Base-by-base conservation (phyloP, 805 yeast genomes). In the Spencermartinsiella europaea region DNA sequence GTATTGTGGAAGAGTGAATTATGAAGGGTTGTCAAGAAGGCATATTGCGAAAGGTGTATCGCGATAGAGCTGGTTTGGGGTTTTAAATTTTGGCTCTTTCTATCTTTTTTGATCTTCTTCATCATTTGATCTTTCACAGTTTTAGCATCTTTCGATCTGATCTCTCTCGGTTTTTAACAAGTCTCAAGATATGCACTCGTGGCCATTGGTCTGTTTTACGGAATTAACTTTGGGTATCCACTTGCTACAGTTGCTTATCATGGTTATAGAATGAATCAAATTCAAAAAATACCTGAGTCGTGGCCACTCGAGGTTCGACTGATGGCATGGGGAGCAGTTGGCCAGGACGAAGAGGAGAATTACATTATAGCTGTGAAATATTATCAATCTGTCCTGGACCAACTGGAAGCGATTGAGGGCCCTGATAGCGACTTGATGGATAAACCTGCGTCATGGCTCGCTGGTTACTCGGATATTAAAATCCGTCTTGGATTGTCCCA, bases 381-480 rank as follows among this genome's bases (percentile, higher is more conserved):
- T 35, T 56, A 49, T 34, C 49, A 55, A 31, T 46, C 48, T 12
- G 63, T 62, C 12, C 45, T 63, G 21, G 46, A 49, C 21, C 40
- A 52, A 3, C 49, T 58, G 8, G 22, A 44, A 2, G 38, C 43
- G 12, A 47, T 47, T 15, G 48, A 50, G 19, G 53, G 49, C 12
- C 35, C 39, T 2, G 28, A 33, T 7, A 25, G 16, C 21, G 58
- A 62, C 33, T 43, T 63, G 20, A 28, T 36, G 10, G 42, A 44
- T 5, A 60, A 63, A 44, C 48, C 56, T 15, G 48, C 42, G 16
- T 48, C 46, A 33, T 65, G 68, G 68, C 55, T 65, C 7, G 51
- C 59, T 1, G 67, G 66, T 3, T 65, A 65, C 47, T 56, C 62
- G 3, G 69, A 65, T 44, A 40, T 62, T 14, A 48, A 61, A 42